Conservation (phyloP, 140 eudicot species). For the Oenanthe javanica region DNA sequence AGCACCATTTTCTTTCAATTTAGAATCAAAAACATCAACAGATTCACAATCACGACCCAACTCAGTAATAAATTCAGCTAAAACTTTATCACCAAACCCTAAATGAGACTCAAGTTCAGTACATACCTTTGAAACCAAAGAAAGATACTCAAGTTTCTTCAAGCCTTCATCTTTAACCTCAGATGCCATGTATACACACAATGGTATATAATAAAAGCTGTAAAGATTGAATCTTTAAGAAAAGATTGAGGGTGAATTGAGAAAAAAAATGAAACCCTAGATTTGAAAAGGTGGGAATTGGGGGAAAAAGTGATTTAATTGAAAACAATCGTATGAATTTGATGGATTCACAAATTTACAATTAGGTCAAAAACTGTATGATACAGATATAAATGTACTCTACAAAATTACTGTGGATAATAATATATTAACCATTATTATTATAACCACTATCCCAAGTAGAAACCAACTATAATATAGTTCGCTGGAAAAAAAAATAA, state of each 20-base stretch:
- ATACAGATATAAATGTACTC: no score
- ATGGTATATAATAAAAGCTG: background rate
- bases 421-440: no score
- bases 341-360: background rate
- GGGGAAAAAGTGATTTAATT: background rate
- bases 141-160: conserved; percentile 65
- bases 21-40: conserved; percentile 47
- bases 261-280: background rate
- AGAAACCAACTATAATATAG: no score
- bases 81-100: conserved; percentile 61
- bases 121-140: conserved; percentile 71
- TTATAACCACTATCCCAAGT: no score
- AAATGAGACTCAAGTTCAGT: conserved; percentile 69
- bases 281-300: background rate
- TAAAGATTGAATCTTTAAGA: background rate
- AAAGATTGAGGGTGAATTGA: background rate
- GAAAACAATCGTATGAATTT: background rate
- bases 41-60: conserved; percentile 51
- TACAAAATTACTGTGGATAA: no score
- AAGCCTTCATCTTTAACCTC: conserved; percentile 29
- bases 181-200: conserved; percentile 4
- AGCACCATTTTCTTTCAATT: conserved; percentile 63
- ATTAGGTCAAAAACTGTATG: background rate
- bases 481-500: no score
- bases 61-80: conserved; percentile 74